Evolutionary conservation across 345 rosid genomes (phyloP), one percentile per base, ranked within the genome.

Genomic region (Lenwebbia sp.): DNA sequence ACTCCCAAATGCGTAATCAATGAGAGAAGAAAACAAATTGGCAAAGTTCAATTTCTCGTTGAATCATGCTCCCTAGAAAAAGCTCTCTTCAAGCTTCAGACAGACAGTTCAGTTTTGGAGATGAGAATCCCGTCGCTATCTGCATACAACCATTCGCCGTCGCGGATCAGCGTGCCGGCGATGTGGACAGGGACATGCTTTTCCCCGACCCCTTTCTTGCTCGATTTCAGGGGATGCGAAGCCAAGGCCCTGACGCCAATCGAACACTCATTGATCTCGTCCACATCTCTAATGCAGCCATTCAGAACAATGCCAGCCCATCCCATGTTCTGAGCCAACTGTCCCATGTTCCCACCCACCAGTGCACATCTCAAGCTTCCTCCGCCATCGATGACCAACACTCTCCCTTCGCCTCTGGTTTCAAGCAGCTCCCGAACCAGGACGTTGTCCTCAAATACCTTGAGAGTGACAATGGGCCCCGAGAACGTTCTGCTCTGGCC

Each of bases 101-200:
- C 85, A 28, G 96, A 91, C 17, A 95, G 89, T 88, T 96, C 97
- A 3, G 87, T 82, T 86, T 88, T 92, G 44, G 97, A 95, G 86
- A 95, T 90, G 44, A 97, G 91, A 88, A 94, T 54, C 60, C 98
- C 98, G 87, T 97, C 99, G 30, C 92, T 92, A 85, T 97, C 98
- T 65, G 96, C 98, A 87, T 93, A 96, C 86, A 97, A 82, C 98
- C 98, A 96, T 84, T 97, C 98, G 33, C 97, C 96, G 10, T 96
- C 94, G 14, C 84, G 92, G 82, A 95, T 90, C 82, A 92, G 85
- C 40, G 92, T 90, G 54, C 98, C 98, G 22, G 87, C 98, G 65
- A 97, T 86, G 82, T 91, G 84, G 65, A 96, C 90, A 1, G 91
- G 87, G 30, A 91, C 92, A 86, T 93, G 92, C 91, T 90, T 95